Base-by-base conservation (phyloP, 2,329 filamentous ascomycete species). In the Trichoderma afroharzianum region DNA sequence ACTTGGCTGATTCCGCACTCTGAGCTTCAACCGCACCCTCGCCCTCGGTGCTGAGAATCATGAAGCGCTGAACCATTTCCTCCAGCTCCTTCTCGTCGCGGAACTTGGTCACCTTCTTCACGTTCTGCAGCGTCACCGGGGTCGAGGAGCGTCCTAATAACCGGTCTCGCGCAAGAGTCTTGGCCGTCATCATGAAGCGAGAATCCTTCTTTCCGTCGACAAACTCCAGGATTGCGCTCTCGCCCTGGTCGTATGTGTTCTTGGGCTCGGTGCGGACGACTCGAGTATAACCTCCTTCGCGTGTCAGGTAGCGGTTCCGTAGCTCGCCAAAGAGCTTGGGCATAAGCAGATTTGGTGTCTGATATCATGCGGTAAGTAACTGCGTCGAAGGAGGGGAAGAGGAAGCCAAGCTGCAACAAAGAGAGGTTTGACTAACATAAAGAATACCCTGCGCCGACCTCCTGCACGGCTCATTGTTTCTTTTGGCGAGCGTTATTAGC, bases 171-270 rank as follows among this genome's bases (percentile, higher is more conserved):
- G 93, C 93, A 7, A 98, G 86, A 0, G 93, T 91, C 76, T 92
- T 92, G 30, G 96, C 96, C 3, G 95, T 97, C 88, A 98, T 91
- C 77, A 94, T 93, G 83, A 98, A 98, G 39, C 95, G 92, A 85
- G 97, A 93, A 82, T 99, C 96, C 80, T 91, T 92, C 39, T 94
- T 94, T 43, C 95, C 95, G 82, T 99, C 96, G 73, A 99, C 95
- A 36, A 99, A 88, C 83, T 98, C 94, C 62, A 99, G 90, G 74
- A 99, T 95, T 26, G 96, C 95, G 39, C 92, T 95, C 74, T 91
- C 89, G 9, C 93, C 95, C 83, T 98, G 94, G 81, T 98, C 95
- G 80, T 86, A 86, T 78, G 88, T 88, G 81, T 95, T 94, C 77
- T 92, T 88, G 71, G 96, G 93, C 83, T 98, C 95, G 75, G 97